Base-by-base conservation (phyloP, 2,329 filamentous ascomycete genomes). In the Aureobasidium namibiae region DNA sequence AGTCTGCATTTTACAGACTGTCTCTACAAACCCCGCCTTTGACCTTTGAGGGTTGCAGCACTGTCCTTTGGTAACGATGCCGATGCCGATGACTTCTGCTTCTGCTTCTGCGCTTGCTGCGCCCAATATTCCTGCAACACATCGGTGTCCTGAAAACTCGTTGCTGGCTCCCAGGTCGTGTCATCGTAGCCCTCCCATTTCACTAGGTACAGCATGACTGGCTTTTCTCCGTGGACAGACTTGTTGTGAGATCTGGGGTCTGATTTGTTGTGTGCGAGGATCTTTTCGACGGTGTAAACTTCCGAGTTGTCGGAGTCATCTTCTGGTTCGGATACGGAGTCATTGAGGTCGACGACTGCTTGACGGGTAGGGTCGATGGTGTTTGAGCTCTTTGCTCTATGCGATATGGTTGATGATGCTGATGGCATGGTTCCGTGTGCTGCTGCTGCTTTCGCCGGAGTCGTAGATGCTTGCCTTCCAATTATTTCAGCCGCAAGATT, bases 101-200 rank as follows among this genome's bases (percentile, higher is more conserved):
- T 57, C 56, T 49, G 16, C 36, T 26, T 44, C 21, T 54, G 29
- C 34, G 16, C 33, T 13, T 59, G 42, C 44, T 50, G 31, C 8
- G 24, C 21, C 58, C 58, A 61, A 59, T 72, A 72, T 2, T 65
- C 65, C 2, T 61, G 56, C 9, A 72, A 57, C 11, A 68, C 61
- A 9, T 57, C 62, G 23, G 52, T 57, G 54, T 69, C 69, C 5
- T 60, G 61, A 57, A 72, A 72, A 53, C 67, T 70, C 7, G 66
- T 61, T 14, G 56, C 61, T 1, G 70, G 69, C 62, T 72, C 69
- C 70, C 70, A 72, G 0, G 68, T 69, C 9, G 63, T 61, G 16
- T 69, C 67, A 3, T 65, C 61, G 33, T 58, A 68, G 3, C 69
- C 68, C 56, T 66, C 66, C 69, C 69, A 71, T 54, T 70, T 70